These are phyloP conservation scores for Hypoxylon trugodes DNA, from an alignment of 495 filamentous ascomycete genomes.

Conservation along the genomic window DNA sequence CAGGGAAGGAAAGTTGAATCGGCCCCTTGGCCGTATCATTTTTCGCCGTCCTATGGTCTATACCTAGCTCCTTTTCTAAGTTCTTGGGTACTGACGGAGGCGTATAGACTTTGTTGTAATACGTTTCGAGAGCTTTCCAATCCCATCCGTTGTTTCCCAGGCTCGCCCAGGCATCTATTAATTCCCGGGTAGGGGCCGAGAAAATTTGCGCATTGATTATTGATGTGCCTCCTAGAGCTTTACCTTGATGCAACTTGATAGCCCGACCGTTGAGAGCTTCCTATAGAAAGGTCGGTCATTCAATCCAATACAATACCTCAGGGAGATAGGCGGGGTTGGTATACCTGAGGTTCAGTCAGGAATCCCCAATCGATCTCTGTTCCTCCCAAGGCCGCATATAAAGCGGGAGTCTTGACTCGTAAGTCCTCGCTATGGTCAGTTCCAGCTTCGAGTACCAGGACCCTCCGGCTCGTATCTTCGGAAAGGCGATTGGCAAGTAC, in stretches of 20 bases:
- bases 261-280: not conserved
- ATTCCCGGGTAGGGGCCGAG: constrained; percentile 50
- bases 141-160: constrained; percentile 64
- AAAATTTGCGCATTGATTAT: constrained; percentile 40
- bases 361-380: not conserved
- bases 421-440: not conserved
- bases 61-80: constrained; percentile 35
- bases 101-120: constrained; percentile 50
- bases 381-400: not conserved
- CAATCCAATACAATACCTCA: not conserved
- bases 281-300: not conserved
- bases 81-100: constrained; percentile 40
- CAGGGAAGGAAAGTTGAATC: constrained; percentile 50
- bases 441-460: not conserved
- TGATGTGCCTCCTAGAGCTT: not conserved
- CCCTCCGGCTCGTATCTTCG: not conserved
- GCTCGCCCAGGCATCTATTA: constrained; percentile 62
- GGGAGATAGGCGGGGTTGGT: no score
- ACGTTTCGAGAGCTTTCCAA: constrained; percentile 57
- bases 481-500: no score
- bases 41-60: constrained; percentile 24
- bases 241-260: not conserved
- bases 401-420: not conserved
- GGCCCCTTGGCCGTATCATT: constrained; percentile 43
- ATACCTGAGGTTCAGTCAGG: not conserved